Conservation (phyloP, 257 asterid genomes). For the Fraxinus anomala region DNA sequence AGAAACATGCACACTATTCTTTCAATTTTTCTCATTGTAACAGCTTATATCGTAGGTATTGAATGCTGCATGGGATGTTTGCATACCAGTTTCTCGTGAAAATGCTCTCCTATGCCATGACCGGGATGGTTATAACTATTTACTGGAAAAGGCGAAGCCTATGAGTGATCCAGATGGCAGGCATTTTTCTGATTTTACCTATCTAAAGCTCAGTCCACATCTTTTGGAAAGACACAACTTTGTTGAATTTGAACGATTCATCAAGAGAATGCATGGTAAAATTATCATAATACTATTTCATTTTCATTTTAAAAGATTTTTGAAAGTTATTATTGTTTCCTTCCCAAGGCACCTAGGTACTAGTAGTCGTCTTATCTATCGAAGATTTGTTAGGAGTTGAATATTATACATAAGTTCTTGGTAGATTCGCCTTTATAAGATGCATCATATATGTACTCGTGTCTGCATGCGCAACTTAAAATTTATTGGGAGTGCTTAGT, state of each 20-base stretch:
- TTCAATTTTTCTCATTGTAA: constrained; percentile 18
- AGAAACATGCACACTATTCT: background rate
- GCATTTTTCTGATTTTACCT: constrained; percentile 67
- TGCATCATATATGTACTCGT: constrained; percentile 1
- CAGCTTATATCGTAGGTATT: constrained; percentile 50
- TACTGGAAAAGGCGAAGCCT: constrained; percentile 82
- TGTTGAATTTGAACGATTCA: constrained; percentile 67
- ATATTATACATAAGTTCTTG: background rate
- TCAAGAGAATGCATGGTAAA: constrained; percentile 89
- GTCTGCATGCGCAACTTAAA: background rate
- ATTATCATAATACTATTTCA: background rate
- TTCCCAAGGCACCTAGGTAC: background rate
- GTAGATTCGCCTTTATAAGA: constrained; percentile 1
- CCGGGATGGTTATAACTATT: constrained; percentile 57
- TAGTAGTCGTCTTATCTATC: background rate
- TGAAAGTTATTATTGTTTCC: background rate
- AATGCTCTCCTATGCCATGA: constrained; percentile 44
- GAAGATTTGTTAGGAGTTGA: constrained; percentile 1
- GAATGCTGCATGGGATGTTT: constrained; percentile 46
- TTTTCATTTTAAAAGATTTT: background rate
- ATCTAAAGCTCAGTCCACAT: constrained; percentile 65
- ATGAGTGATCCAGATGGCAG: constrained; percentile 74
- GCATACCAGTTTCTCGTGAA: constrained; percentile 36
- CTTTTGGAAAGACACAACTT: constrained; percentile 70
- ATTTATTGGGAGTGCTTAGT: background rate